Percentiles rank a stretch among this genome's conserved stretches.
phyloP scores from a whole-genome alignment of 2,329 filamentous ascomycete species.

The Alternaria rosae region DNA sequence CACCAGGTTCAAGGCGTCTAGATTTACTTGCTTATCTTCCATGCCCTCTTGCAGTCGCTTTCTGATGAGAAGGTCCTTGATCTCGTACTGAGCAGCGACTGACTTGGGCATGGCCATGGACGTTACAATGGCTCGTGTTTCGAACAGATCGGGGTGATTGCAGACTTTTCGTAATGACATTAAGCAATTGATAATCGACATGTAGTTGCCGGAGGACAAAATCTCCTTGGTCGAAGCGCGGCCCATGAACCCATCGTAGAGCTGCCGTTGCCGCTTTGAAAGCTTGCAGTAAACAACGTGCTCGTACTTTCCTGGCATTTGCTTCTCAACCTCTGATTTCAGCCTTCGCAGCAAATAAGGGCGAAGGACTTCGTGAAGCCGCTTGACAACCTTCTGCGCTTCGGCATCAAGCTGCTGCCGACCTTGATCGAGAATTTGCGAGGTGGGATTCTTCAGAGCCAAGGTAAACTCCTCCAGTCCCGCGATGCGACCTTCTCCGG shows the following conservation, averaged over 20 bases:
- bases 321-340: slow-evolving; percentile 97
- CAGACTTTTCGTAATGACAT: slow-evolving; percentile 98
- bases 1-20: slow-evolving; percentile 81
- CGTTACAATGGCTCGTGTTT: slow-evolving; percentile 94
- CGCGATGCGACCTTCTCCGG: slow-evolving; percentile 87
- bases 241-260: slow-evolving; percentile 96
- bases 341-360: slow-evolving; percentile 90
- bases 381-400: slow-evolving; percentile 86
- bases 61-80: slow-evolving; percentile 74
- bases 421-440: slow-evolving; percentile 94
- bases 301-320: slow-evolving; percentile 98
- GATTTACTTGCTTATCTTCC: slow-evolving; percentile 69
- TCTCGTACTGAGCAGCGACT: slow-evolving; percentile 75
- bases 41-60: slow-evolving; percentile 68
- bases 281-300: slow-evolving; percentile 95
- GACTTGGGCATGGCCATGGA: slow-evolving; percentile 92
- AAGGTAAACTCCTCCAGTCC: slow-evolving; percentile 95
- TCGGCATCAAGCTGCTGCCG: slow-evolving; percentile 94
- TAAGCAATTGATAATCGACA: slow-evolving; percentile 97
- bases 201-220: slow-evolving; percentile 89
- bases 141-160: slow-evolving; percentile 96
- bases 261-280: slow-evolving; percentile 91
- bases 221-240: slow-evolving; percentile 89
- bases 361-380: slow-evolving; percentile 91
- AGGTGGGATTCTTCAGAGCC: slow-evolving; percentile 94